These are phyloP conservation scores for Fraxinus greggii DNA, from an alignment of 305 asterid species.

Conservation along the genomic window DNA sequence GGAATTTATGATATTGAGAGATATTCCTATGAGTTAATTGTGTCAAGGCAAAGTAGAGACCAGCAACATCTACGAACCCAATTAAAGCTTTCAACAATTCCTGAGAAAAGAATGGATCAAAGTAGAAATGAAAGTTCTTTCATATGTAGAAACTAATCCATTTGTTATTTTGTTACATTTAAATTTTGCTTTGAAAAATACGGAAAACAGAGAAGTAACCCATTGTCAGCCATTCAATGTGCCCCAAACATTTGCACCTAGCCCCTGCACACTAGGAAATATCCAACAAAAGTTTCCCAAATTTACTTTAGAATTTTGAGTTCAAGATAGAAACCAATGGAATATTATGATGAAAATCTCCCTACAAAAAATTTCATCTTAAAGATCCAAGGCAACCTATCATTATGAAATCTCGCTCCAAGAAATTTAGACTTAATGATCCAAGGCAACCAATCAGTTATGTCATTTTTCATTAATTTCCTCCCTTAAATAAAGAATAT, in stretches of 20 bases:
- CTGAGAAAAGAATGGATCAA: conserved; percentile 37
- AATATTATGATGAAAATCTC: not conserved
- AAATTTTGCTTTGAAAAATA: not conserved
- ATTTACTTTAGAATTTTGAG: not conserved
- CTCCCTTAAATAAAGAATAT: not conserved
- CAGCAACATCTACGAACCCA: conserved; percentile 96
- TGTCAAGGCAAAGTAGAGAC: conserved; percentile 96
- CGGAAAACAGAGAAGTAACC: not conserved
- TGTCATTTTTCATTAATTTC: not conserved
- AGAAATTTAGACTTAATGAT: not conserved
- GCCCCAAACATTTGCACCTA: not conserved
- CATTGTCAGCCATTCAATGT: not conserved
- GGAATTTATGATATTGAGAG: conserved; percentile 15
- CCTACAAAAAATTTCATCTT: not conserved
- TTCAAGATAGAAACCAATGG: not conserved
- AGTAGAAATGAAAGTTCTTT: not conserved
- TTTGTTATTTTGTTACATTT: not conserved
- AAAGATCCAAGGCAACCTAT: not conserved
- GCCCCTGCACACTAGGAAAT: not conserved
- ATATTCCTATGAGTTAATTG: conserved; percentile 79
- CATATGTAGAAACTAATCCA: not conserved
- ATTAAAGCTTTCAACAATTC: conserved; percentile 88
- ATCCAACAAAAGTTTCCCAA: not conserved
- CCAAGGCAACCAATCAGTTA: not conserved
- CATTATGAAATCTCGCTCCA: not conserved